Percentiles rank a stretch among this genome's conserved stretches.
Evolutionary conservation across 352 stramenopile species (phyloP).

Genomic region (Phytophthora citrophthora): DNA sequence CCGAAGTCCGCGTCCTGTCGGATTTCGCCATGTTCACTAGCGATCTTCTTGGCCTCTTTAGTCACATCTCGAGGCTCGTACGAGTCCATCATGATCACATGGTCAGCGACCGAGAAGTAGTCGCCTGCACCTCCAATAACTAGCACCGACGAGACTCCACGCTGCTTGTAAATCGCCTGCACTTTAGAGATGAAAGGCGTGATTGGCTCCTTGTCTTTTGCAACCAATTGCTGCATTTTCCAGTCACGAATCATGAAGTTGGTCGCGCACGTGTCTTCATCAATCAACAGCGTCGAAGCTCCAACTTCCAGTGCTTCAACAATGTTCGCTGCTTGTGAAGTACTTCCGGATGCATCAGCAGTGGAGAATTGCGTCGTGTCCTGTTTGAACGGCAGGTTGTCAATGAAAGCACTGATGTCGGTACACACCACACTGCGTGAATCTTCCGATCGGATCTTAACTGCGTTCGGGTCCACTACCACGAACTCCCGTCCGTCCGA

Average conservation of each 20-base stretch:
- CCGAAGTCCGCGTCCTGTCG: conserved; percentile 59
- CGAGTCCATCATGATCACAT: conserved; percentile 97
- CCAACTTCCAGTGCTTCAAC: conserved; percentile 93
- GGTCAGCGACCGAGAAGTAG: conserved; percentile 97
- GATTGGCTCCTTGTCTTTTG: conserved; percentile 97
- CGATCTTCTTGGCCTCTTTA: conserved; percentile 92
- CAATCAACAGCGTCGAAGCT: conserved; percentile 93
- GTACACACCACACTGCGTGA: conserved; percentile 90
- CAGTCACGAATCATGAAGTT: conserved; percentile 99
- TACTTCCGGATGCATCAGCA: conserved; percentile 95
- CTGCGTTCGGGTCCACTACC: conserved; percentile 78
- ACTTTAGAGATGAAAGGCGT: conserved; percentile 97
- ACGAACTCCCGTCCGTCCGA: conserved; percentile 96
- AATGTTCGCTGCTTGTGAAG: conserved; percentile 97
- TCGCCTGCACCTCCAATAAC: conserved; percentile 97
- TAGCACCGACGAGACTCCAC: conserved; percentile 93
- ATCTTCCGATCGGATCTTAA: conserved; percentile 97
- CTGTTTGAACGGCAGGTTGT: conserved; percentile 95
- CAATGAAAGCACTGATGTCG: conserved; percentile 97
- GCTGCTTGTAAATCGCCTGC: conserved; percentile 90
- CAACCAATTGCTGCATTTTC: conserved; percentile 97
- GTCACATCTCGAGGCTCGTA: conserved; percentile 95
- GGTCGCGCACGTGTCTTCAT: conserved; percentile 97
- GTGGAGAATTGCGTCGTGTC: conserved; percentile 93
- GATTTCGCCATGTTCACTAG: conserved; percentile 61